Percentiles rank a stretch among this genome's conserved stretches.
These are phyloP conservation scores for Rhodotorula sp. DNA, from an alignment of 1,284 basidiomycete species.

Conservation along the genomic window DNA sequence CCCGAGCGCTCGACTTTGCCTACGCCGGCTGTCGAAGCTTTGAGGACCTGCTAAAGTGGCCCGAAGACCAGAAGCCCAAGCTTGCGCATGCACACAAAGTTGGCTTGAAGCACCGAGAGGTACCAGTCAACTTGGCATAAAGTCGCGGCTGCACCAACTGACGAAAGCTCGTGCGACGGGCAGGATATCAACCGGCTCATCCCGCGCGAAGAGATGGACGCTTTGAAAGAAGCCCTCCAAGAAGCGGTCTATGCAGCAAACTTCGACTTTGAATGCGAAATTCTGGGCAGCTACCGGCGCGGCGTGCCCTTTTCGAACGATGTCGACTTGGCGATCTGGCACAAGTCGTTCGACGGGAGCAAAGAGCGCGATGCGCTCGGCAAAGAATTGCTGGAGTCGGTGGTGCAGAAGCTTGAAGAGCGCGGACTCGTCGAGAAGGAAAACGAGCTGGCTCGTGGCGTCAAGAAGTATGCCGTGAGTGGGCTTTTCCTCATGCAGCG, in stretches of 20 bases:
- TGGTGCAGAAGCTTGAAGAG: slow-evolving; percentile 28
- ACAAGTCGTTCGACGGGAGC: slow-evolving; percentile 12
- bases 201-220: slow-evolving; percentile 39
- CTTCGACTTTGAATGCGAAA: slow-evolving; percentile 30
- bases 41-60: slow-evolving; percentile 21
- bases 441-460: slow-evolving; percentile 28
- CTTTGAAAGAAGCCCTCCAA: slow-evolving; percentile 22
- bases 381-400: slow-evolving; percentile 26
- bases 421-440: slow-evolving; percentile 22
- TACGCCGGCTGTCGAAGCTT: slow-evolving; percentile 26
- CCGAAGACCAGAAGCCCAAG: slow-evolving; percentile 17
- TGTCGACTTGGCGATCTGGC: slow-evolving; percentile 36
- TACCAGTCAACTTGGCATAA: background rate
- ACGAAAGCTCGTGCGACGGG: background rate
- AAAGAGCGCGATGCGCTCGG: background rate
- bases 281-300: slow-evolving; percentile 41
- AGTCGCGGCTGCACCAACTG: background rate
- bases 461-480: slow-evolving; percentile 32
- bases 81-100: slow-evolving; percentile 39
- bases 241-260: slow-evolving; percentile 22
- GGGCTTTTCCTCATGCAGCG: background rate
- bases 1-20: slow-evolving; percentile 28
- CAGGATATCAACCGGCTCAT: slow-evolving; percentile 42
- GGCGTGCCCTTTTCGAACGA: slow-evolving; percentile 29
- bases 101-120: slow-evolving; percentile 36